These are phyloP conservation scores for Spinacia oleracea DNA, from an alignment of 179 eudicot species.

Conservation along the genomic window DNA sequence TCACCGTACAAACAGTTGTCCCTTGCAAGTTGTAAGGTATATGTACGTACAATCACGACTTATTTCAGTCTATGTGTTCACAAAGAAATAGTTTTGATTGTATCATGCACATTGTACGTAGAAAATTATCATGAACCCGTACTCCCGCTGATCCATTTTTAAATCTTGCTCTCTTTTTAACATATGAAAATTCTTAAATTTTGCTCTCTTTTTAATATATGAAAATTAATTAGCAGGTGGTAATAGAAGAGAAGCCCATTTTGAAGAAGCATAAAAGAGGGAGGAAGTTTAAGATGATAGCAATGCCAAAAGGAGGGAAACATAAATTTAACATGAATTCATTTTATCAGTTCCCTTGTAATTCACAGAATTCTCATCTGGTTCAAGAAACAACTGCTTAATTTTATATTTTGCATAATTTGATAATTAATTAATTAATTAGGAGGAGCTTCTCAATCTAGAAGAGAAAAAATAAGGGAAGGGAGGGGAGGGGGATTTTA, in stretches of 20 bases:
- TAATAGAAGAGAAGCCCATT: constrained; percentile 1
- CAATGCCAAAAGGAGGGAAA: constrained; percentile 34
- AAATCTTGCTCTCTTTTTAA: not conserved
- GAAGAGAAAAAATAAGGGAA: no score
- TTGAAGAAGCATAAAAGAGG: constrained; percentile 27
- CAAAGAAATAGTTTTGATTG: no score
- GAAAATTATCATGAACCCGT: no score
- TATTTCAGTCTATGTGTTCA: no score
- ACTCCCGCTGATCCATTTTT: no score
- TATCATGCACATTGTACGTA: no score
- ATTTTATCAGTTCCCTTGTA: constrained; percentile 21
- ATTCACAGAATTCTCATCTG: constrained; percentile 18
- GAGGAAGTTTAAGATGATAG: constrained; percentile 31
- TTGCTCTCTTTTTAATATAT: not conserved
- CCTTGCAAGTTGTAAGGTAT: no score
- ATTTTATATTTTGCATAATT: not conserved
- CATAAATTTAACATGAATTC: constrained; percentile 24
- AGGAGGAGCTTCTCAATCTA: constrained; percentile 15
- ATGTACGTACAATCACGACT: no score
- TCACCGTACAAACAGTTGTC: no score
- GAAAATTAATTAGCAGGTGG: constrained; percentile 18
- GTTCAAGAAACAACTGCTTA: constrained; percentile 27
- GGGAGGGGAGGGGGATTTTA: no score
- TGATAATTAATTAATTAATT: no score
- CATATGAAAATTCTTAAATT: no score